Conservation (phyloP, 1,284 basidiomycete species). For the Trametes versicolor region DNA sequence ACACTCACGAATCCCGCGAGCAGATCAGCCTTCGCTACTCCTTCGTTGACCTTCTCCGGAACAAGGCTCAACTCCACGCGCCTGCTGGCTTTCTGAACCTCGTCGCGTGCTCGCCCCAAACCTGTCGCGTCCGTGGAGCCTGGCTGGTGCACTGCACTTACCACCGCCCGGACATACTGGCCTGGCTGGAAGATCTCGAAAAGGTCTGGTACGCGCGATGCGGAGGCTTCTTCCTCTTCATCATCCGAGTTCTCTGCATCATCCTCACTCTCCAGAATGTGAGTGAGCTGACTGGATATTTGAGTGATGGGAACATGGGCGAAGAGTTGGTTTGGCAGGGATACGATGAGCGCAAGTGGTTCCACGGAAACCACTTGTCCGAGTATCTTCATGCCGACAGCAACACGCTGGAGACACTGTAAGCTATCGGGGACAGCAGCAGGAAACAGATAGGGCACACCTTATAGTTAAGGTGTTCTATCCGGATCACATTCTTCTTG, state of each 20-base stretch:
- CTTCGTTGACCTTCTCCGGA: slow-evolving; percentile 88
- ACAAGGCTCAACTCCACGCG: slow-evolving; percentile 90
- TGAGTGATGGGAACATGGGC: slow-evolving; percentile 97
- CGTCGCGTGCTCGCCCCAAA: slow-evolving; percentile 69
- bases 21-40: slow-evolving; percentile 84
- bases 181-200: slow-evolving; percentile 83
- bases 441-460: slow-evolving; percentile 48
- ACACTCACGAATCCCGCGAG: slow-evolving; percentile 74
- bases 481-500: slow-evolving; percentile 60
- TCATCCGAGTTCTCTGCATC: slow-evolving; percentile 60
- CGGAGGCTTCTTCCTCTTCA: slow-evolving; percentile 48
- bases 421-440: neutral
- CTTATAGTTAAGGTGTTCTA: slow-evolving; percentile 97
- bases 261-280: slow-evolving; percentile 70
- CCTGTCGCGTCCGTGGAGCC: slow-evolving; percentile 68
- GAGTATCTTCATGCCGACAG: slow-evolving; percentile 87
- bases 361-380: slow-evolving; percentile 89
- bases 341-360: slow-evolving; percentile 91
- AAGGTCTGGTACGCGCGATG: slow-evolving; percentile 68
- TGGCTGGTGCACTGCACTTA: slow-evolving; percentile 70
- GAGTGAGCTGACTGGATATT: slow-evolving; percentile 87
- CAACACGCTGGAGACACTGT: slow-evolving; percentile 67
- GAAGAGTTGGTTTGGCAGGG: slow-evolving; percentile 94
- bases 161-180: slow-evolving; percentile 87
- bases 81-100: slow-evolving; percentile 71